Base-by-base conservation (phyloP, 2,329 filamentous ascomycete genomes). In the Aspergillus sp. region DNA sequence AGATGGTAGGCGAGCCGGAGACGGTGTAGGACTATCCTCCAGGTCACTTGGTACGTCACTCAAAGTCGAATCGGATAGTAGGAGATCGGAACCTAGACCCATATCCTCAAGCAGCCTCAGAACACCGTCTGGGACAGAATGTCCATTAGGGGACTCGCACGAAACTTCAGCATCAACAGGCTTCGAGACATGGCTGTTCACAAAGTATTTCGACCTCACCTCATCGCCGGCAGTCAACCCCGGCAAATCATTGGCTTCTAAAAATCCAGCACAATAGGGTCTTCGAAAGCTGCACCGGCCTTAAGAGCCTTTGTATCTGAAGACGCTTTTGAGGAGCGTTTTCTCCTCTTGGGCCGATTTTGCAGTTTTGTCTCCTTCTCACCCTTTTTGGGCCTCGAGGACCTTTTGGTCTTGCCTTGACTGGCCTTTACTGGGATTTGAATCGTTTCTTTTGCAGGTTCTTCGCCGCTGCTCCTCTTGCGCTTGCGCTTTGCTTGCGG, bases 201-300 rank as follows among this genome's bases (percentile, higher is more conserved):
- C 33, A 50, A 73, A 74, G 62, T 72, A 74, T 57, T 69, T 72
- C 5, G 73, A 75, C 65, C 63, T 67, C 57, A 69, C 74, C 74
- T 76, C 74, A 75, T 73, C 72, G 67, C 69, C 60, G 64, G 69
- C 63, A 61, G 67, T 73, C 68, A 71, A 52, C 61, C 64, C 64
- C 64, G 65, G 68, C 66, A 68, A 75, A 74, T 76, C 74, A 74
- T 70, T 60, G 74, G 74, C 59, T 22, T 49, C 62, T 65, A 68
- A 74, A 76, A 76, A 76, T 67, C 71, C 70, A 66, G 68, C 68
- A 58, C 13, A 19, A 42, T 52, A 11, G 54, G 42, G 6, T 52
- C 24, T 17, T 52, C 44, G 20, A 11, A 13, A 20, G 24, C 37
- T 24, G 33, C 22, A 22, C n/a, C n/a, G 24, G 15, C 27, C 24